phyloP scores from a whole-genome alignment of 2,329 filamentous ascomycete genomes.

The Fusarium nanum region DNA sequence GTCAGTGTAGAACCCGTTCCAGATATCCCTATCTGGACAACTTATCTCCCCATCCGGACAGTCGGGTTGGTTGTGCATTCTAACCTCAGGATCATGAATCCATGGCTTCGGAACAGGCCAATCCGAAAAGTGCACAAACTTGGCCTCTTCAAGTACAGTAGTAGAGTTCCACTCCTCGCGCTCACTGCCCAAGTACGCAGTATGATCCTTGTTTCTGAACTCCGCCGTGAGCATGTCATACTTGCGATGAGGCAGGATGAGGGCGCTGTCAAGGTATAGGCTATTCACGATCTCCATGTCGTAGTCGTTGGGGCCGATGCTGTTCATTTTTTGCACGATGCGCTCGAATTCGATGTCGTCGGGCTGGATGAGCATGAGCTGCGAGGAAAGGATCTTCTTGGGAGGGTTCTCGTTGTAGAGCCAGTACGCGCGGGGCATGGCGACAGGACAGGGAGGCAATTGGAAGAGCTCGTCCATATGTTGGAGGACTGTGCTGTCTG shows the following conservation, averaged over 20 bases:
- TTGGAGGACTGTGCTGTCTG: conserved; percentile 72
- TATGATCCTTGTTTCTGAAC: conserved; percentile 66
- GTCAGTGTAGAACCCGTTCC: conserved; percentile 34
- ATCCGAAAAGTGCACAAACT: conserved; percentile 77
- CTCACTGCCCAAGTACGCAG: conserved; percentile 55
- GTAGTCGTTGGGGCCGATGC: conserved; percentile 55
- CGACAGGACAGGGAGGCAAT: conserved; percentile 69
- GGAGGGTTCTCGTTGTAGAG: conserved; percentile 57
- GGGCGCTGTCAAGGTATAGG: conserved; percentile 67
- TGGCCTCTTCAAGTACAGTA: conserved; percentile 66
- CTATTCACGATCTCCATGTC: conserved; percentile 78
- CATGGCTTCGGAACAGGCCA: conserved; percentile 75
- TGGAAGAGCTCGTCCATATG: conserved; percentile 79
- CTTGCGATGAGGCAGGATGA: conserved; percentile 72
- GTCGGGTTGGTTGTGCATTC: conserved; percentile 5
- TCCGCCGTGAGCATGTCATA: conserved; percentile 73
- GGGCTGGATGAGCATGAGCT: conserved; percentile 70
- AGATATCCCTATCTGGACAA: conserved; percentile 25
- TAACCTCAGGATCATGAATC: conserved; percentile 33
- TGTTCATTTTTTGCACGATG: conserved; percentile 47
- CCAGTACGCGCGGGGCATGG: conserved; percentile 81
- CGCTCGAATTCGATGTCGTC: conserved; percentile 63
- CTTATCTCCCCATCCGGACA: conserved; percentile 1
- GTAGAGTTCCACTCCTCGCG: conserved; percentile 70
- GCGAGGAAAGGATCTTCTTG: conserved; percentile 67